A percentile compares a stretch with the other conserved stretches of the same genome.
phyloP scores from a whole-genome alignment of 2,329 filamentous ascomycete species.

The Cryphonectria radicalis region DNA sequence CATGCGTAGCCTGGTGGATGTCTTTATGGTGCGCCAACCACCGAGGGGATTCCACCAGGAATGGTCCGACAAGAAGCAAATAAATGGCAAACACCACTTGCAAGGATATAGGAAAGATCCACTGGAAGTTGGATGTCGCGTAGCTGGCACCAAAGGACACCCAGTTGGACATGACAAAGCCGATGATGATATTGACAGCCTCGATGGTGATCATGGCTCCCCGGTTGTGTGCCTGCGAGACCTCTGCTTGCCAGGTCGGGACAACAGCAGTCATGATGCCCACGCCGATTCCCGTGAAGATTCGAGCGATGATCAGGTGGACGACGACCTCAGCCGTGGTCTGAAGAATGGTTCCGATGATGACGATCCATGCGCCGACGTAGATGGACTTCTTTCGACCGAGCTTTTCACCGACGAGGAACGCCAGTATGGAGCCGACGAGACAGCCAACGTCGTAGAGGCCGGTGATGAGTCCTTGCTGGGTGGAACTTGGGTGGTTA shows the following conservation, averaged over 20 bases:
- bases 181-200: constrained; percentile 16
- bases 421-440: constrained; percentile 10
- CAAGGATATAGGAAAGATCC: constrained; percentile 11
- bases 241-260: constrained; percentile 18
- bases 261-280: constrained; percentile 20
- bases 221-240: constrained; percentile 14
- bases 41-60: constrained; percentile 17
- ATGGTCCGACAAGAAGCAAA: constrained; percentile 10
- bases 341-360: constrained; percentile 16
- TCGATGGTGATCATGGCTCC: constrained; percentile 19
- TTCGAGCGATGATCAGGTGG: constrained; percentile 14
- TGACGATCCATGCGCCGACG: constrained; percentile 14
- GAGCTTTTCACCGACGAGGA: constrained; percentile 11
- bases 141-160: constrained; percentile 16
- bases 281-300: constrained; percentile 13
- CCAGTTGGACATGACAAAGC: constrained; percentile 17
- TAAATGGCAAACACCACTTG: constrained; percentile 13
- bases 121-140: constrained; percentile 10
- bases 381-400: constrained; percentile 17
- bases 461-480: constrained; percentile 19
- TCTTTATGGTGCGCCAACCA: constrained; percentile 14
- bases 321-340: constrained; percentile 12
- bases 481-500: constrained; percentile 5
- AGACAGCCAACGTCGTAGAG: constrained; percentile 17
- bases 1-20: constrained; percentile 4